Base-by-base conservation (phyloP, 2,329 filamentous ascomycete species). In the Fusarium sp. region DNA sequence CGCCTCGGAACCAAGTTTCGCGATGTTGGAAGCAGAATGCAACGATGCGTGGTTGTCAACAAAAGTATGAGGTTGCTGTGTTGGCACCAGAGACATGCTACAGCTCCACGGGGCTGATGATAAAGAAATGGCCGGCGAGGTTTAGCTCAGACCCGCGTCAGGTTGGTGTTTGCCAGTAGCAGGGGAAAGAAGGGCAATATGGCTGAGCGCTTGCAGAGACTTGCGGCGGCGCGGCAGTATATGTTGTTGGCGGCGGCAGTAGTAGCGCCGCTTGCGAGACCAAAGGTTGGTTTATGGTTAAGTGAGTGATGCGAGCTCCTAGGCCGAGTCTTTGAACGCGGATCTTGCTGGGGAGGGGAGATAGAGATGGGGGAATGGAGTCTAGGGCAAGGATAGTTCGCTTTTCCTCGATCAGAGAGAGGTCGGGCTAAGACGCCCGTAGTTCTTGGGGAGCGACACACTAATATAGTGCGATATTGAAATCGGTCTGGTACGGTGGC, bases 401-500 rank as follows among this genome's bases (percentile, higher is more conserved):
- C 70, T 71, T 73, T 75, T 73, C 66, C 75, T 70, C 74, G 76
- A 78, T 78, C 77, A 78, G 60, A 73, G 69, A 72, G 73, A 76
- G 69, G 74, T 77, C 73, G 68, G 75, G 70, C 76, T 78, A 78
- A 64, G 66, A 69, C 60, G 64, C 74, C 70, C 73, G 75, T 77
- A 74, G 71, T 75, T 77, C 78, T 80, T 80, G 78, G 79, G 80
- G 79, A 80, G 77, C 73, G 74, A 75, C 74, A 75, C 77, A 80
- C 80, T 82, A 81, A 80, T 81, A 81, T 81, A 81, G 80, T 81
- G 78, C 78, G 77, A 70, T 79, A 74, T 79, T 76, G 75, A 72
- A 71, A 76, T 76, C 69, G 75, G 71, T 49, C 75, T 75, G 73
- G 76, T 74, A 70, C 69, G 61, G 76, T 77, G 76, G 74, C 75